Evolutionary conservation across 495 filamentous ascomycete species (phyloP), one percentile per base, ranked within the genome.

Genomic region (Podospora anserina): DNA sequence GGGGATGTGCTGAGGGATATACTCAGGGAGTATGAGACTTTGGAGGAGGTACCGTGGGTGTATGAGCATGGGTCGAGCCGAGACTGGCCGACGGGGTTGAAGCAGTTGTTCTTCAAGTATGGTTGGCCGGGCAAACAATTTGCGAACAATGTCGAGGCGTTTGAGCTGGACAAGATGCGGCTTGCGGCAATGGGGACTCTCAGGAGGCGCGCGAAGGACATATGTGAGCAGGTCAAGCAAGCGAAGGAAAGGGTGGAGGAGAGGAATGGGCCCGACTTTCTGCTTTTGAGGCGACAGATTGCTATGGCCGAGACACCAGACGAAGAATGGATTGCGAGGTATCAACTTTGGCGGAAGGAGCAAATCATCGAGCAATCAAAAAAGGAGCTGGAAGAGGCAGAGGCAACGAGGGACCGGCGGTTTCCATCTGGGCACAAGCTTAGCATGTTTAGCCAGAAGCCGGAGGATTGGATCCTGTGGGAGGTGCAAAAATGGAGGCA

Each of bases 1-100:
- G 63, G 57, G 5, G 67, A 68, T n/a, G 72, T 75, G 23, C 49
- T 76, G 28, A 54, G 66, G 49, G 69, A 77, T 54, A 70, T 75
- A 28, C 63, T 60, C 53, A 23, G 27, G 9, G 69, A 69, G 66
- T 69, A 69, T 39, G 32, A 44, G 3, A 65, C 59, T 15, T 56
- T 69, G 16, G 26, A 57, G 19, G 68, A 68, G 27, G 23, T 58
- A 2, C 68, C 68, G 5, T 61, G 67, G 9, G 68, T 55, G n/a
- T 56, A 56, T 2, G 63, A 65, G 18, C 16, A 63, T 16, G 23
- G 19, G 11, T 34, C 32, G 0, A 23, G 6, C 15, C 39, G 39
- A 11, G 57, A 69, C 23, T 61, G 59, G 59, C 26, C 26, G 5
- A 18, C 2, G 59, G 59, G 30, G 23, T 16, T 61, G 23, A 32